Evolutionary conservation across 192 early-diverging fungal genomes (phyloP), one percentile per base, ranked within the genome.

Genomic region (Bifiguratus adelaidae): DNA sequence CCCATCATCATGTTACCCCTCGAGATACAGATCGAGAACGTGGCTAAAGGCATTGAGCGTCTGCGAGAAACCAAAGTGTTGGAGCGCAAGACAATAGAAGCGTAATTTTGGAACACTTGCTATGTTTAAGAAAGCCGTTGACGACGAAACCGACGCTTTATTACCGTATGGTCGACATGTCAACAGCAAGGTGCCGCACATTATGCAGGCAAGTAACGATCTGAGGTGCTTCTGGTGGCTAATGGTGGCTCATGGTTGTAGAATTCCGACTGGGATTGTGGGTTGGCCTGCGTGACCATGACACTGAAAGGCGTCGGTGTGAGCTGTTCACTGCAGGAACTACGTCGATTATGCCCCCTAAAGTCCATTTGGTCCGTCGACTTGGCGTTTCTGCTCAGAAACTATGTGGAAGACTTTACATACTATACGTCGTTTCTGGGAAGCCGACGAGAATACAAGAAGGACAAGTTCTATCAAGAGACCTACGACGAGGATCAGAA

Each of bases 361-460:
- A 67, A 77, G n/a, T 83, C 82, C 2, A 64, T 90, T 1, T 95
- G 92, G 92, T 91, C 92, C 6, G 89, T 95, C 30, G 88, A 95
- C 63, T 61, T 95, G 45, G 89, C 80, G 0, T 88, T 83, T 47
- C 47, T 92, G 15, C 63, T 95, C 23, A 63, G 73, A 41, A 70
- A 76, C 29, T 86, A 76, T 60, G 65, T 82, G 38, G 67, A 76
- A 3, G 89, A 95, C 67, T 95, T 95, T 60, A 92, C 89, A 1
- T 91, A 88, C 55, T 95, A 95, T 60, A 95, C 91, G 6, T 80
- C 80, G 36, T 88, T 80, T 54, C 72, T 85, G 5, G 92, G 92
- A 20, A 77, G 83, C 52, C 84, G 91, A 52, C 78, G 76, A 30
- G 77, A 86, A 27, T 77, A 91, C 56, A 51, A 74, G 34, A 52